A percentile compares a stretch with the other conserved stretches of the same genome.
phyloP scores from a whole-genome alignment of 805 yeast species.

The Citeromyces nyonsensis region DNA sequence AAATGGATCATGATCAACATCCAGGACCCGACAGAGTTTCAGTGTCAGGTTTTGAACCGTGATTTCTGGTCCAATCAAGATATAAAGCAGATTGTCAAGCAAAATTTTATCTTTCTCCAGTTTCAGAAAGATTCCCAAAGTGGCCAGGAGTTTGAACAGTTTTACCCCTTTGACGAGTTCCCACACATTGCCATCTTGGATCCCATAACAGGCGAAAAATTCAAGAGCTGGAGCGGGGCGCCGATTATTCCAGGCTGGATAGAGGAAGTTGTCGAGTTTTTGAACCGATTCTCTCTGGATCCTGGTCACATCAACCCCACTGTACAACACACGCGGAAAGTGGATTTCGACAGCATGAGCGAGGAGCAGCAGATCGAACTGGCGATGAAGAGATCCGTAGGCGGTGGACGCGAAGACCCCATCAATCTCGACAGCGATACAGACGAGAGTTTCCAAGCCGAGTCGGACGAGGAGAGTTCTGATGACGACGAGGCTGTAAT shows the following conservation, averaged over 20 bases:
- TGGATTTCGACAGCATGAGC: conserved; percentile 50
- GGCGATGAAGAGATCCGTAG: conserved; percentile 61
- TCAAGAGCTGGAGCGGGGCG: conserved; percentile 59
- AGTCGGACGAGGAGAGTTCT: conserved; percentile 5
- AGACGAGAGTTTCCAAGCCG: too few species aligned
- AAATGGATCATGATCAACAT: conserved; percentile 84
- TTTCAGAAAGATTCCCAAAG: conserved; percentile 65
- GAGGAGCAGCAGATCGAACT: conserved; percentile 88
- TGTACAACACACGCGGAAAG: conserved; percentile 38
- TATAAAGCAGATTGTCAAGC: conserved; percentile 48
- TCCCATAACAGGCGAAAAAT: conserved; percentile 90
- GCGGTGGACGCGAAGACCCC: conserved; percentile 4
- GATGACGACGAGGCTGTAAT: conserved; percentile 9
- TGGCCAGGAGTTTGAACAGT: conserved; percentile 57
- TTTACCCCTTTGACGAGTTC: conserved; percentile 51
- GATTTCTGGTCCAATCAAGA: conserved; percentile 76
- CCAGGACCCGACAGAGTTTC: conserved; percentile 75
- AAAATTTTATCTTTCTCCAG: conserved; percentile 72
- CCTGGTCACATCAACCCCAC: conserved; percentile 53
- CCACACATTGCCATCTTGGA: conserved; percentile 92
- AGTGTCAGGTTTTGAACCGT: conserved; percentile 80
- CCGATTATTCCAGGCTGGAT: conserved; percentile 49
- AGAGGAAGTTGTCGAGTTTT: conserved; percentile 54
- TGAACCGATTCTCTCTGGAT: conserved; percentile 47
- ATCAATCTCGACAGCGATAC: conserved; percentile 4